Evolutionary conservation across 2,329 filamentous ascomycete genomes (phyloP).

Genomic region (Pezicula carpinea): DNA sequence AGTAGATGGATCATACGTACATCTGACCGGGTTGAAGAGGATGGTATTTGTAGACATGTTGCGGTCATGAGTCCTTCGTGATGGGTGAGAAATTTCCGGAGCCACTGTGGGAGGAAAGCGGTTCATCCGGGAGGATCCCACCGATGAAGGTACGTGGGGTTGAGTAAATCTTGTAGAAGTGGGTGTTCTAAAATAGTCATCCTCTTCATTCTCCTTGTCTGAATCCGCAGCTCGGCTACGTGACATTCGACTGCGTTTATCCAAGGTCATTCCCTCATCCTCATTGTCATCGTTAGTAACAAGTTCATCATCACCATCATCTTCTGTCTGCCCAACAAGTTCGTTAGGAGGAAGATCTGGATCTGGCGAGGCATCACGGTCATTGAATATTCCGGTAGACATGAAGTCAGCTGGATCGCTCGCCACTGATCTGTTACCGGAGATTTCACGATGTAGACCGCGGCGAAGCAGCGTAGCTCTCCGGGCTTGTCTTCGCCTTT

Average conservation of each 20-base stretch:
- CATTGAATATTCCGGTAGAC: constrained; percentile 34
- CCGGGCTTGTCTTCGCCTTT: constrained; percentile 34
- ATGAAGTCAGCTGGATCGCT: constrained; percentile 62
- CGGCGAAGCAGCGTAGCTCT: constrained; percentile 16
- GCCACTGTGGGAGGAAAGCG: not conserved
- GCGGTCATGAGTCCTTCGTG: constrained; percentile 50
- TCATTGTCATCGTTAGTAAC: constrained; percentile 66
- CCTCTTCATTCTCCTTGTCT: constrained; percentile 33
- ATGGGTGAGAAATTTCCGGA: constrained; percentile 13
- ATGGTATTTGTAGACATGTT: constrained; percentile 81
- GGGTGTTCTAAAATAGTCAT: constrained; percentile 53
- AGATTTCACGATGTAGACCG: constrained; percentile 32
- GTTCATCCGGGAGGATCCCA: constrained; percentile 6
- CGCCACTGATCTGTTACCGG: constrained; percentile 50
- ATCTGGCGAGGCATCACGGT: constrained; percentile 4
- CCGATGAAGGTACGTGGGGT: constrained; percentile 8
- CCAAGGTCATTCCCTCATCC: constrained; percentile 51
- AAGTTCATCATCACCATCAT: constrained; percentile 87
- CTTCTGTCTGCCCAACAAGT: constrained; percentile 64
- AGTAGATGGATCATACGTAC: not conserved
- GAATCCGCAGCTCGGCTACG: constrained; percentile 13
- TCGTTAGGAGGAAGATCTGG: not conserved
- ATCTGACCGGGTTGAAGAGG: constrained; percentile 67
- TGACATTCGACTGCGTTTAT: constrained; percentile 34
- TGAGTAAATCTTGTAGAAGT: constrained; percentile 36